Conservation (phyloP, 2,329 filamentous ascomycete genomes). For the Fusarium stilboides region DNA sequence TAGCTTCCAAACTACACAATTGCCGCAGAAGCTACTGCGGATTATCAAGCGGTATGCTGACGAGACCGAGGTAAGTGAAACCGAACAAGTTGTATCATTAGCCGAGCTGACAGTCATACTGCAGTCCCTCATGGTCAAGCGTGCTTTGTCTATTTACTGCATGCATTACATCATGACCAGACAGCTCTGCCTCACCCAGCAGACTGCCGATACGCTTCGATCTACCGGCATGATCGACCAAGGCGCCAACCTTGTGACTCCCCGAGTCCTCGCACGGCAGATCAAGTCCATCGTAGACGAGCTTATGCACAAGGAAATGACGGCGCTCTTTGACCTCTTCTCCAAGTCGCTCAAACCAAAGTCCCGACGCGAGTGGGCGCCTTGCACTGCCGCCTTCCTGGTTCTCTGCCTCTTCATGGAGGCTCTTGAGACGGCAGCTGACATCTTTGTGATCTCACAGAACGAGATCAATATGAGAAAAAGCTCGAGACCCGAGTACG, state of each 20-base stretch:
- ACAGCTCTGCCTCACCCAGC: conserved; percentile 66
- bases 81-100: conserved; percentile 21
- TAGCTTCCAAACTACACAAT: conserved; percentile 59
- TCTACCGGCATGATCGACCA: conserved; percentile 61
- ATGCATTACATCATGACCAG: conserved; percentile 71
- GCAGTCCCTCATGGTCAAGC: conserved; percentile 66
- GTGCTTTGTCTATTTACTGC: conserved; percentile 68
- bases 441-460: conserved; percentile 66
- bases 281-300: conserved; percentile 71
- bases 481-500: conserved; percentile 55
- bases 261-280: conserved; percentile 70
- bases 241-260: conserved; percentile 63
- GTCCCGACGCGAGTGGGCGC: conserved; percentile 68
- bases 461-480: conserved; percentile 65
- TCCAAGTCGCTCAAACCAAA: conserved; percentile 69
- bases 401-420: conserved; percentile 73
- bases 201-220: conserved; percentile 60
- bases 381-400: conserved; percentile 70
- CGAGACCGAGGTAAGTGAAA: conserved; percentile 59
- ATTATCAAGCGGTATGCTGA: conserved; percentile 66
- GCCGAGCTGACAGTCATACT: conserved; percentile 26
- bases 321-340: conserved; percentile 67
- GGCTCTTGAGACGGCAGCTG: conserved; percentile 67
- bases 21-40: conserved; percentile 63
- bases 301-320: conserved; percentile 66